Evolutionary conservation across 495 filamentous ascomycete genomes (phyloP).

Genomic region (Pyronema domesticum): DNA sequence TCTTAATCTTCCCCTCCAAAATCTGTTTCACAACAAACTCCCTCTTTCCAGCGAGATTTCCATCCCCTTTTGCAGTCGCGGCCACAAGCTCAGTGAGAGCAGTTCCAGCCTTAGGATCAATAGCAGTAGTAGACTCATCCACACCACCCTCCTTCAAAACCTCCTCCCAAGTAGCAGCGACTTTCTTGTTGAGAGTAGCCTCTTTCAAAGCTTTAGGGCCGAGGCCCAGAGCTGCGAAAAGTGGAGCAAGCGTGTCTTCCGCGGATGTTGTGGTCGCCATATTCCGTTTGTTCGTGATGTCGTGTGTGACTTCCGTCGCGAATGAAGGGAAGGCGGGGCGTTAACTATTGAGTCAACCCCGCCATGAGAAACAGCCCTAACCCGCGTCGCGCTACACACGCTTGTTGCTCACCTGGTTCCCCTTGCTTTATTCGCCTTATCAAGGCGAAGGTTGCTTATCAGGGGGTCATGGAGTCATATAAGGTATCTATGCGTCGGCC

Average conservation of each 20-base stretch:
- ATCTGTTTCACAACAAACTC: slow-evolving; percentile 19
- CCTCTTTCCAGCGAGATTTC: slow-evolving; percentile 8
- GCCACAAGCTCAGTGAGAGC: slow-evolving; percentile 13
- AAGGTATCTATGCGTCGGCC: no score
- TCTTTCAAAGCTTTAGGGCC: slow-evolving; percentile 21
- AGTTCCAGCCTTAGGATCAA: slow-evolving; percentile 12
- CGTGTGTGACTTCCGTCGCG: no score
- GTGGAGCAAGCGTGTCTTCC: slow-evolving; percentile 13
- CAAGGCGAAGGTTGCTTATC: no score
- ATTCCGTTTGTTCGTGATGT: no score
- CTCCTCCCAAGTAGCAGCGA: slow-evolving; percentile 14
- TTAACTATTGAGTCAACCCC: no score
- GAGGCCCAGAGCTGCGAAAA: slow-evolving; percentile 18
- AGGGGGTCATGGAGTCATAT: no score
- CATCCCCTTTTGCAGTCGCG: slow-evolving; percentile 6
- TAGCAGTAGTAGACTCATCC: background rate
- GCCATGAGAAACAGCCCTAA: no score
- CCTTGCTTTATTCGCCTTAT: no score
- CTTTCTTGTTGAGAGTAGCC: slow-evolving; percentile 22
- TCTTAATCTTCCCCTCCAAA: slow-evolving; percentile 13
- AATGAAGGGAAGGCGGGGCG: no score
- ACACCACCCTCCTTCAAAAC: slow-evolving; percentile 16
- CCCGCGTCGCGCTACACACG: no score
- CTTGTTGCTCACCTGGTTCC: no score
- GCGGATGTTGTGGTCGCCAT: no score